Evolutionary conservation across 352 stramenopile genomes (phyloP), one percentile per base, ranked within the genome.

Genomic region (Globisporangium carolinianum): DNA sequence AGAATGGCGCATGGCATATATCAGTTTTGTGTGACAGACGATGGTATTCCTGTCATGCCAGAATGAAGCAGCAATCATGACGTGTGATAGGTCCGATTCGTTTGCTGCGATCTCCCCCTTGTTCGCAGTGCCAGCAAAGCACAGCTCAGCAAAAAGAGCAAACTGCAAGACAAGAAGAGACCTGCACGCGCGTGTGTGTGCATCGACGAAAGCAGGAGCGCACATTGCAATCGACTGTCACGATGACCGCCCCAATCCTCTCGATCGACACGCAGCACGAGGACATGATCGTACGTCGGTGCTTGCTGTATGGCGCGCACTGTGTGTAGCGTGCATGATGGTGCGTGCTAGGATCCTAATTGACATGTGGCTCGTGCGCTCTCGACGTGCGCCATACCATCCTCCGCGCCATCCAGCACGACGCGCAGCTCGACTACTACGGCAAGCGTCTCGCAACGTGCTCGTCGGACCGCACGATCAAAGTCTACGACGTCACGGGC

Each of bases 371-470:
- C 24, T 32, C 14, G 5, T 45, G 42, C 5, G 12, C 32, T 45
- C 35, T 17, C n/a, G 42, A 47, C 11, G n/a, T 42, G 11, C 12
- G 5, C n/a, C 42, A 5, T 47, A 14, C 11, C 42, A 17, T 43
- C 47, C 3, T 36, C 11, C 24, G 12, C 24, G 6, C 10, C 4
- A 17, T 6, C 35, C 63, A 96, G 72, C 97, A 99, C 73, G 97
- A 99, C 71, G 94, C 95, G 53, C 95, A 99, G 69, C 77, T 99
- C 58, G 97, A 99, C 78, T 99, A 99, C 79, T 99, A 99, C 73
- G 96, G 94, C 65, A 98, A 97, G 72, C 97, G 97, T 57, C 81
- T 99, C 37, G 97, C 97, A 50, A 99, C 97, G 4, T 98, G 90
- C 67, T 99, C 96, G 42, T 99, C 94, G 6, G 96, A 99, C 72